Percentiles rank a stretch among this genome's conserved stretches.
Evolutionary conservation across 306 rosid species (phyloP).

Genomic region (Lathyrus aphaca): DNA sequence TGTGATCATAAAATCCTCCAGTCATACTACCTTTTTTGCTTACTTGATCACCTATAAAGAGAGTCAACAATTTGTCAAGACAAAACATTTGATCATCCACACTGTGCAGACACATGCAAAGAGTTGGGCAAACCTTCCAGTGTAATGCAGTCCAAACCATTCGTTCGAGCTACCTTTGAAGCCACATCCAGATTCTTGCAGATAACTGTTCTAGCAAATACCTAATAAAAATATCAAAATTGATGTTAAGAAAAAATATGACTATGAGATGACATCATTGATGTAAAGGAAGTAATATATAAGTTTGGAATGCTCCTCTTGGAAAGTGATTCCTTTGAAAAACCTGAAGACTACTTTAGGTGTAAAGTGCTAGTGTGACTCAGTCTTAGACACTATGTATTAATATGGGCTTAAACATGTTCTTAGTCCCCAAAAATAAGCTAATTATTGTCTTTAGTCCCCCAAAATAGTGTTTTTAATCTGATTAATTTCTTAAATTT

Average conservation of each 20-base stretch:
- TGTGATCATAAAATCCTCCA: constrained; percentile 96
- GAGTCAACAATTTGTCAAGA: constrained; percentile 38
- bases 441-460: background rate
- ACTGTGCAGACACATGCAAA: constrained; percentile 26
- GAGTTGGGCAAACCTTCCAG: constrained; percentile 69
- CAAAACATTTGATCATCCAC: constrained; percentile 32
- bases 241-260: constrained; percentile 32
- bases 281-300: background rate
- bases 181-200: constrained; percentile 96
- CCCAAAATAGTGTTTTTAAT: background rate
- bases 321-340: background rate
- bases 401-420: background rate
- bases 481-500: background rate
- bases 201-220: constrained; percentile 91
- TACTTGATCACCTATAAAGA: constrained; percentile 86
- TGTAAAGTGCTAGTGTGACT: background rate
- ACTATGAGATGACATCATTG: constrained; percentile 14
- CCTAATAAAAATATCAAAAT: constrained; percentile 53
- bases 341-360: background rate
- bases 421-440: background rate
- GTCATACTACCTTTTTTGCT: constrained; percentile 99
- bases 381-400: background rate
- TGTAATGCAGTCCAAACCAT: constrained; percentile 95
- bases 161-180: constrained; percentile 81
- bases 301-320: constrained; percentile 21